Conservation (phyloP, 768 basidiomycete species). For the Tylopilus sp. region DNA sequence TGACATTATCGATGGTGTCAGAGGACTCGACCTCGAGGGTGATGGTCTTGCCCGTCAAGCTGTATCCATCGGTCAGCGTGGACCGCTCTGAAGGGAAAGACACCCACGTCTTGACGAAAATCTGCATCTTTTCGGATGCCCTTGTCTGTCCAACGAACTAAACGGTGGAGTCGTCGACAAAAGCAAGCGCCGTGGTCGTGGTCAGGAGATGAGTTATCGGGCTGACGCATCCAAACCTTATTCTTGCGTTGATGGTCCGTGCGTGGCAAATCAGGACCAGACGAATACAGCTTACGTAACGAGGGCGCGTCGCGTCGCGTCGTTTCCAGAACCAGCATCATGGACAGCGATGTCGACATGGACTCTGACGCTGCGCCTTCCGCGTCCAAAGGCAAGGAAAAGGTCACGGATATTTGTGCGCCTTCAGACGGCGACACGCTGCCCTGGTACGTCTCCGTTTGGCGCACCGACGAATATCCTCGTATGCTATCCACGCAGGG, state of each 20-base stretch:
- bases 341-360: conserved; percentile 57
- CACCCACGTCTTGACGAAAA: conserved; percentile 94
- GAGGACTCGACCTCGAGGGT: conserved; percentile 97
- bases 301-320: not conserved
- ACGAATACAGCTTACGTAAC: conserved; percentile 14
- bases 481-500: conserved; percentile 50
- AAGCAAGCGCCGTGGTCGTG: conserved; percentile 55
- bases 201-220: conserved; percentile 19
- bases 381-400: conserved; percentile 67
- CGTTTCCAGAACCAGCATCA: conserved; percentile 17
- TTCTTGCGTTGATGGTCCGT: conserved; percentile 43
- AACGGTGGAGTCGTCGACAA: conserved; percentile 94
- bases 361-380: conserved; percentile 40
- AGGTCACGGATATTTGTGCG: conserved; percentile 42
- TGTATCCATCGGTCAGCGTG: conserved; percentile 29
- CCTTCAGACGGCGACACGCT: conserved; percentile 61
- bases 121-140: conserved; percentile 86
- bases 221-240: conserved; percentile 24
- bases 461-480: not conserved
- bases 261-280: conserved; percentile 30
- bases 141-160: conserved; percentile 84
- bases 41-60: conserved; percentile 99
- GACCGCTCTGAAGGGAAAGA: not conserved
- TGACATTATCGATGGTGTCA: conserved; percentile 97
- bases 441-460: conserved; percentile 64